Evolutionary conservation across 306 rosid genomes (phyloP).

Genomic region (Canavalia gladiata): DNA sequence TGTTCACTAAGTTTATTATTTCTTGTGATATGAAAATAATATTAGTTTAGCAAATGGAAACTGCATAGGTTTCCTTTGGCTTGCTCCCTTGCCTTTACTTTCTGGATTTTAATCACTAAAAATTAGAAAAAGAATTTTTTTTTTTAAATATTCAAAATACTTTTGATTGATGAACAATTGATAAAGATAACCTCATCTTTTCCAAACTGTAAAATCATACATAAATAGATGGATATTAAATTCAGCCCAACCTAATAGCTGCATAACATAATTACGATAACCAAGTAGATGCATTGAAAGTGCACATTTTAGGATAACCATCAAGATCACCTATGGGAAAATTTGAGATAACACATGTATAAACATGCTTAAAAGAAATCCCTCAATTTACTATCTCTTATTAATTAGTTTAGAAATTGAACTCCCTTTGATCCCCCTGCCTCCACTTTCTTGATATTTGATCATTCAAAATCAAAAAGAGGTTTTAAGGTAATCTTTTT

Average conservation of each 20-base stretch:
- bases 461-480: conserved; percentile 1
- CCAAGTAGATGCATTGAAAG: conserved; percentile 15
- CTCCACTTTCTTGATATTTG: conserved; percentile 3
- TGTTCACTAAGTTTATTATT: neutral
- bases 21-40: neutral
- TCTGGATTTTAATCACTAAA: neutral
- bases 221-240: neutral
- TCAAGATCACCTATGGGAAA: conserved; percentile 1
- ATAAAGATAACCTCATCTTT: neutral
- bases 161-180: conserved; percentile 1
- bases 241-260: conserved; percentile 8
- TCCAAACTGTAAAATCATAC: neutral
- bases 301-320: neutral
- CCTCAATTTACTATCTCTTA: neutral
- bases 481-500: neutral
- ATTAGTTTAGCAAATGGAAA: conserved; percentile 6
- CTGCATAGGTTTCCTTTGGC: neutral
- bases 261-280: conserved; percentile 13
- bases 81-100: conserved; percentile 10
- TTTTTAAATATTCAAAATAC: conserved; percentile 9
- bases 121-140: neutral
- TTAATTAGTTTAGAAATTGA: conserved; percentile 13
- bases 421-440: conserved; percentile 25
- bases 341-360: conserved; percentile 11
- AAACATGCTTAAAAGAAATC: neutral